Evolutionary conservation across 1,284 basidiomycete genomes (phyloP), one percentile per base, ranked within the genome.

Genomic region (Tylopilus orsonianus): DNA sequence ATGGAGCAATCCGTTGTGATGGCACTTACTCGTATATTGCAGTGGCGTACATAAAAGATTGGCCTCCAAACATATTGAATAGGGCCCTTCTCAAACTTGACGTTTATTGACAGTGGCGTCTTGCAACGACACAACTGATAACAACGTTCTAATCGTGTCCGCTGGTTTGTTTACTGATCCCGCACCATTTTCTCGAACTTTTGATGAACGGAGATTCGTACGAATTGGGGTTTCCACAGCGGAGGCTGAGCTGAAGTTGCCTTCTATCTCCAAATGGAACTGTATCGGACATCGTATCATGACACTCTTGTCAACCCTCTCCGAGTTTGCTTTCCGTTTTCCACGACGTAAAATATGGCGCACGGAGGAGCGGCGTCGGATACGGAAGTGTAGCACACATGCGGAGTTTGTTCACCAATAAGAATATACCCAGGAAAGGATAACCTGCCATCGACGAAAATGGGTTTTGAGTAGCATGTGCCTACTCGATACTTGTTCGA

Each of bases 41-140:
- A 26, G 49, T 49, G 58, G 48, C 46, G 50, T 43, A 52, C 56
- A 64, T 46, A 52, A 61, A 59, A 34, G 57, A 58, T 56, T 22
- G 47, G 43, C 51, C 50, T 38, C 35, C 32, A 37, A 36, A 48
- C 39, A 34, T 44, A 46, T 48, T 49, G 41, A 59, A 56, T 53
- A 12, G 32, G 39, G 26, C 6, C 35, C 43, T 44, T 30, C n/a
- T n/a, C n/a, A n/a, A 27, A 41, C 30, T 24, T 42, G 52, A 38
- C 39, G 41, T 52, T 55, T 48, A 54, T 52, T 58, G 59, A 65
- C 61, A 27, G 59, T 60, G 59, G 59, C 62, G 59, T 50, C 32
- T 38, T 48, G 16, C 43, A 60, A 34, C 41, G 32, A 52, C 39
- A 43, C 29, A 39, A 45, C 33, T 44, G 49, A 58, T 53, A 58